Evolutionary conservation across 495 filamentous ascomycete species (phyloP).

Genomic region (Tuber calosporum): DNA sequence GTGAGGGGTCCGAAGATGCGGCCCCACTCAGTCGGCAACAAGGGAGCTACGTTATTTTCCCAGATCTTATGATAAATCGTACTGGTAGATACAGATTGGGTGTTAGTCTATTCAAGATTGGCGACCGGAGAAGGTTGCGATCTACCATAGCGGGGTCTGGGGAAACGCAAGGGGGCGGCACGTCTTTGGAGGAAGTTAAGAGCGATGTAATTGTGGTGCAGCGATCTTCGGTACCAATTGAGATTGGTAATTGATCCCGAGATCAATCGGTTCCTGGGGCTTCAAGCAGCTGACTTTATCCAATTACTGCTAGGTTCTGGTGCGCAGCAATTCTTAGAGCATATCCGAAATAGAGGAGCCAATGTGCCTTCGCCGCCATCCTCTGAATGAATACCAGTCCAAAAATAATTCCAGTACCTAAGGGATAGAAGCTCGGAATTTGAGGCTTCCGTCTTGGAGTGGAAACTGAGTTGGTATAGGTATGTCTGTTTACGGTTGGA

Average conservation of each 20-base stretch:
- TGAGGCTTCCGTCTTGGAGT: neutral
- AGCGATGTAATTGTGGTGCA: conserved; percentile 37
- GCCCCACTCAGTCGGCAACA: conserved; percentile 31
- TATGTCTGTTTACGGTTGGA: neutral
- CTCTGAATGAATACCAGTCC: neutral
- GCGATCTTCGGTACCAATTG: conserved; percentile 18
- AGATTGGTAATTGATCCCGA: conserved; percentile 28
- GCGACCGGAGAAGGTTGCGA: conserved; percentile 24
- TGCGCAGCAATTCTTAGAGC: conserved; percentile 32
- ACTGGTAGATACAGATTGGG: conserved; percentile 38
- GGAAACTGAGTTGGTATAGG: neutral
- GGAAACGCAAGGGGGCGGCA: conserved; percentile 25
- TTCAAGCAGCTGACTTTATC: conserved; percentile 15
- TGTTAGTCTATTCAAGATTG: conserved; percentile 40
- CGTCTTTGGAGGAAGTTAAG: conserved; percentile 37
- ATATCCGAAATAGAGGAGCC: conserved; percentile 30
- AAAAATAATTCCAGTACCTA: neutral
- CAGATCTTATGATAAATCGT: conserved; percentile 37
- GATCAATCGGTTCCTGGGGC: neutral
- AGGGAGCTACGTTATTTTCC: conserved; percentile 40
- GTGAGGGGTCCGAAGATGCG: conserved; percentile 14
- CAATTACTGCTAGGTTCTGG: conserved; percentile 17
- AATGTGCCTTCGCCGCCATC: conserved; percentile 33
- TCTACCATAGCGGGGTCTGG: conserved; percentile 10
- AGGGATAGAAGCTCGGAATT: neutral